Evolutionary conservation across 2,329 filamentous ascomycete species (phyloP).

Genomic region (Exophiala phaeomuriformis): DNA sequence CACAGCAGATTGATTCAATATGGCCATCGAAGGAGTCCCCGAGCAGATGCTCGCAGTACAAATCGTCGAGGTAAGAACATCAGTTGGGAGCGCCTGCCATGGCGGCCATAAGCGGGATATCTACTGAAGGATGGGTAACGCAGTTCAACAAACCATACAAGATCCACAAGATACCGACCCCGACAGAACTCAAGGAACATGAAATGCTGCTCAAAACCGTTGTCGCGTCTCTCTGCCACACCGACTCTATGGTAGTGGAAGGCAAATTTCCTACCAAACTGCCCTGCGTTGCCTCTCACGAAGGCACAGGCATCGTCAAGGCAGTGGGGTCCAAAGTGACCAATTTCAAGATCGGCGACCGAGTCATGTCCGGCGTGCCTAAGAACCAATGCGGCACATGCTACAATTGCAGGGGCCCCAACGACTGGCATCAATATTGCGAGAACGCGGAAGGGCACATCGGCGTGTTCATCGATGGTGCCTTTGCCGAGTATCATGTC

Average conservation of each 20-base stretch:
- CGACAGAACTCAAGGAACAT: constrained; percentile 40
- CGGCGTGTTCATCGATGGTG: constrained; percentile 47
- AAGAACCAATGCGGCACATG: constrained; percentile 50
- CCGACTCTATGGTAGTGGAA: constrained; percentile 49
- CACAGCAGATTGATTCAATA: not conserved
- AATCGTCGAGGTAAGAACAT: constrained; percentile 20
- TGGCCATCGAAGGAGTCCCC: constrained; percentile 23
- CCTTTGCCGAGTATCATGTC: constrained; percentile 51
- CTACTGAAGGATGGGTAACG: not conserved
- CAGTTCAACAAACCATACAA: constrained; percentile 47
- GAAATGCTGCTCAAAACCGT: constrained; percentile 56
- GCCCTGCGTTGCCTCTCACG: constrained; percentile 51
- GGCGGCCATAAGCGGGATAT: not conserved
- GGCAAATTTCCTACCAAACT: constrained; percentile 46
- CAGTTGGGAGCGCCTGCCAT: not conserved
- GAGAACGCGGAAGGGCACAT: constrained; percentile 38
- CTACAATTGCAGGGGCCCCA: constrained; percentile 42
- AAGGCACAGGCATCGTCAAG: constrained; percentile 51
- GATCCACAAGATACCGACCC: constrained; percentile 44
- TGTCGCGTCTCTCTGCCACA: constrained; percentile 57
- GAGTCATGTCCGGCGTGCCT: constrained; percentile 51
- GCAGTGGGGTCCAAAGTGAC: constrained; percentile 39
- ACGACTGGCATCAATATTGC: constrained; percentile 50
- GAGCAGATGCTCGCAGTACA: constrained; percentile 25
- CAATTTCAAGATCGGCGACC: constrained; percentile 45